Base-by-base conservation (phyloP, 192 early-diverging fungal species). In the Martensiomyces pterosporus region DNA sequence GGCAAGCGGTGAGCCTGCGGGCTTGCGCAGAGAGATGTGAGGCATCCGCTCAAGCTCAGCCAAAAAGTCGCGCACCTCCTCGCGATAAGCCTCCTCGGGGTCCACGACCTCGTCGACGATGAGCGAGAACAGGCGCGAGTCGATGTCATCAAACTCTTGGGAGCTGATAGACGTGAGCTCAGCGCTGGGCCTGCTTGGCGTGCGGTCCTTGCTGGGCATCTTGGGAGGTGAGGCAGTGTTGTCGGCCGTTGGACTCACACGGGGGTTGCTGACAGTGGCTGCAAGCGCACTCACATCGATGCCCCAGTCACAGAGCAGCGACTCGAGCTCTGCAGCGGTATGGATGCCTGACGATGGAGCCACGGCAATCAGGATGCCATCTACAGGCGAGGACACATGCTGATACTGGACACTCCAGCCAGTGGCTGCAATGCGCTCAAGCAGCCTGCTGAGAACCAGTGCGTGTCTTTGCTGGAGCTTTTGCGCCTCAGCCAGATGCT, bases 31-130 rank as follows among this genome's bases (percentile, higher is more conserved):
- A n/a, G n/a, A n/a, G n/a, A n/a, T n/a, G n/a, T n/a, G n/a, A n/a
- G 68, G 68, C 56, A 72, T 59, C 22, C 22, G 43, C 48, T 72
- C 68, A 17, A 72, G 53, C 5, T 60, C 46, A 12, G 43, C 43
- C 33, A 72, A 21, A 39, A 72, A 72, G 22, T 72, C 68, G 23
- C 52, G 52, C 3, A 72, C 68, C 4, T 64, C 61, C 23, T 72
- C 57, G 57, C 68, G 53, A 26, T 72, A 72, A 2, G 57, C 68
- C 45, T 60, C 68, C n/a, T 72, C 61, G 15, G 68, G 68, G 15
- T 72, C 68, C 24, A 72, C 68, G 4, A 72, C 52, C 32, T 64
- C 61, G 22, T 72, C 61, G 26, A 72, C 61, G 41, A 72, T 56
- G 17, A 72, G 61, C 15, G 68, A 72, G 13, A 72, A 72, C 15